Evolutionary conservation across 2,329 filamentous ascomycete genomes (phyloP).

Genomic region (Fusarium sp.): DNA sequence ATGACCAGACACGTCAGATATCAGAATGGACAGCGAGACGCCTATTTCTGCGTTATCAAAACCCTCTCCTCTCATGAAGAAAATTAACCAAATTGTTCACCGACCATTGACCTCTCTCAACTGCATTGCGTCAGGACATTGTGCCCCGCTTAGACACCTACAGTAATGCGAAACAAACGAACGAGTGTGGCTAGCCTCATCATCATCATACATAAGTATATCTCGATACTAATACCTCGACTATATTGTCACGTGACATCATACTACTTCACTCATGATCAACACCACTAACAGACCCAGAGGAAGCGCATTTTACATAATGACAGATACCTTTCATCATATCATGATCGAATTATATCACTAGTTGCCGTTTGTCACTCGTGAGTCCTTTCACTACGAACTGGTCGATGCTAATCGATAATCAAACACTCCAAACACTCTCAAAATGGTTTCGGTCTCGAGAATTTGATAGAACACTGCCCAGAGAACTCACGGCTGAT

Average conservation of each 20-base stretch:
- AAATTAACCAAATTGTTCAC: conserved; percentile 17
- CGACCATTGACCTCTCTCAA: conserved; percentile 16
- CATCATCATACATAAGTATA: conserved; percentile 35
- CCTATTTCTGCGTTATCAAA: not conserved
- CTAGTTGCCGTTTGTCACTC: not conserved
- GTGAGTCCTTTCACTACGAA: not conserved
- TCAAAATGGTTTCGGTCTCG: not conserved
- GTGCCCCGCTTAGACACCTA: conserved; percentile 25
- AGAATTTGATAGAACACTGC: not conserved
- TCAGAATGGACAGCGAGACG: not conserved
- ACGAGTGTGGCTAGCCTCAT: conserved; percentile 25
- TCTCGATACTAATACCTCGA: not conserved
- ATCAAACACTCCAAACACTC: not conserved
- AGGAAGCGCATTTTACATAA: not conserved
- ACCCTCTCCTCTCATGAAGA: conserved; percentile 2
- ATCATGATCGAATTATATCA: not conserved
- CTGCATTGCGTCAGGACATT: conserved; percentile 27
- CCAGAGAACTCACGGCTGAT: not conserved
- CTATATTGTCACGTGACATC: conserved; percentile 29
- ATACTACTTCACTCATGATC: conserved; percentile 5
- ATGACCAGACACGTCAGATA: conserved; percentile 14
- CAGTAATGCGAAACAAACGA: conserved; percentile 23
- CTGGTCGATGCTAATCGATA: not conserved
- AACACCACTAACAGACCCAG: not conserved
- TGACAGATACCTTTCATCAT: not conserved